Evolutionary conservation across 2,329 filamentous ascomycete genomes (phyloP).

Genomic region (Exophiala sideris): DNA sequence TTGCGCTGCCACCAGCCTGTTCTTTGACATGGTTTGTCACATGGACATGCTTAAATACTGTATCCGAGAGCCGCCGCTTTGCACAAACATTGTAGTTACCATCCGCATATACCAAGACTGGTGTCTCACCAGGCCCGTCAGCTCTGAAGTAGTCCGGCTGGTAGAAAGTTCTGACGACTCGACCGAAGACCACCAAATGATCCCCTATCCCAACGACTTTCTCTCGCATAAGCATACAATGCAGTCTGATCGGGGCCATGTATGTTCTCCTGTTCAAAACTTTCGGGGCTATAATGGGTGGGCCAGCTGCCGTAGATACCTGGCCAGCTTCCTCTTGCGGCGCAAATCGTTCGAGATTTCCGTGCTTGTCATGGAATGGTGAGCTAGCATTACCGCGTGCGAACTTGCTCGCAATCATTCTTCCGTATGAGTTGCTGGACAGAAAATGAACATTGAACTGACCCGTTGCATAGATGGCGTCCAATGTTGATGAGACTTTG

Average conservation of each 20-base stretch:
- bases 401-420: slow-evolving; percentile 29
- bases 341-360: slow-evolving; percentile 13
- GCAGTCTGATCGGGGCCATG: slow-evolving; percentile 6
- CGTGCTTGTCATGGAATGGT: slow-evolving; percentile 19
- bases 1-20: too few relatives aligned
- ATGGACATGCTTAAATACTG: too few relatives aligned
- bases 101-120: background rate
- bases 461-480: slow-evolving; percentile 47
- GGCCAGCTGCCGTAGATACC: too few relatives aligned
- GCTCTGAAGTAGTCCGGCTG: background rate
- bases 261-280: background rate
- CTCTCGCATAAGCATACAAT: slow-evolving; percentile 31
- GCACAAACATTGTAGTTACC: background rate
- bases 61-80: background rate
- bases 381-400: slow-evolving; percentile 16
- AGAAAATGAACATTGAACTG: slow-evolving; percentile 54
- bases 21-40: too few relatives aligned
- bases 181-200: slow-evolving; percentile 48
- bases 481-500: slow-evolving; percentile 54
- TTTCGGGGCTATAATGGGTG: too few relatives aligned
- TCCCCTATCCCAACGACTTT: slow-evolving; percentile 43
- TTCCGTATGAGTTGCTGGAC: slow-evolving; percentile 24
- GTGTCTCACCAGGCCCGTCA: background rate
- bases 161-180: slow-evolving; percentile 29
- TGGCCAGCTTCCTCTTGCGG: too few relatives aligned